Percentiles rank a stretch among this genome's conserved stretches.
Evolutionary conservation across 331 rosid species (phyloP).

Genomic region (Quercus lobata): DNA sequence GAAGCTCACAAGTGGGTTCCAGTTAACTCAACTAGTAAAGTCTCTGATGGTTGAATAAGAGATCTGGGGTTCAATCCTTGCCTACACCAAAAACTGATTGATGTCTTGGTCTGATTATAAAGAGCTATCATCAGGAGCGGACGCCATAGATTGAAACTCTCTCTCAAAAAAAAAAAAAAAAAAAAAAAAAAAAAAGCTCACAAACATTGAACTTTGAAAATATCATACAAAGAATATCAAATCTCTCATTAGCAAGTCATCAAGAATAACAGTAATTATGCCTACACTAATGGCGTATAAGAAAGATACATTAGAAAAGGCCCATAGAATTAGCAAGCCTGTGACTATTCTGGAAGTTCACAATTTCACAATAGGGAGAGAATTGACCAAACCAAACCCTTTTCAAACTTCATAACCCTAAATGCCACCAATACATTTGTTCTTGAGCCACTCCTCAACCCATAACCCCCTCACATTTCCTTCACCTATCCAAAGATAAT

Average conservation of each 20-base stretch:
- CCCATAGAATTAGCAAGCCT: background rate
- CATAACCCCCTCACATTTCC: constrained; percentile 15
- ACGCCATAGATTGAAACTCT: too few relatives aligned
- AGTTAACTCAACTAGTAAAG: too few relatives aligned
- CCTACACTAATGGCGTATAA: background rate
- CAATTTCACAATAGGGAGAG: background rate
- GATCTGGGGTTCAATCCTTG: too few relatives aligned
- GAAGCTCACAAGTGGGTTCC: too few relatives aligned
- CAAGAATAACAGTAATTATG: background rate
- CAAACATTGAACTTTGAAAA: too few relatives aligned
- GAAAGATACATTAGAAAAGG: background rate
- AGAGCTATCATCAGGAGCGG: too few relatives aligned
- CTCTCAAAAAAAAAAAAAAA: too few relatives aligned
- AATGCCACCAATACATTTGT: background rate
- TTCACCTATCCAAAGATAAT: background rate
- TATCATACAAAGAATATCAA: background rate
- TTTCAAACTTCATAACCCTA: background rate
- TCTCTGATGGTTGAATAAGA: too few relatives aligned
- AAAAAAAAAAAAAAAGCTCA: too few relatives aligned
- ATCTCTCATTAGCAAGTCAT: background rate
- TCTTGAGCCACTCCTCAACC: constrained; percentile 18
- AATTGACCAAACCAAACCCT: background rate
- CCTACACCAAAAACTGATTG: too few relatives aligned
- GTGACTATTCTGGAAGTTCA: background rate
- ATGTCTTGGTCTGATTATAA: too few relatives aligned